phyloP scores from a whole-genome alignment of 495 filamentous ascomycete species.

The Niebla homalea region DNA sequence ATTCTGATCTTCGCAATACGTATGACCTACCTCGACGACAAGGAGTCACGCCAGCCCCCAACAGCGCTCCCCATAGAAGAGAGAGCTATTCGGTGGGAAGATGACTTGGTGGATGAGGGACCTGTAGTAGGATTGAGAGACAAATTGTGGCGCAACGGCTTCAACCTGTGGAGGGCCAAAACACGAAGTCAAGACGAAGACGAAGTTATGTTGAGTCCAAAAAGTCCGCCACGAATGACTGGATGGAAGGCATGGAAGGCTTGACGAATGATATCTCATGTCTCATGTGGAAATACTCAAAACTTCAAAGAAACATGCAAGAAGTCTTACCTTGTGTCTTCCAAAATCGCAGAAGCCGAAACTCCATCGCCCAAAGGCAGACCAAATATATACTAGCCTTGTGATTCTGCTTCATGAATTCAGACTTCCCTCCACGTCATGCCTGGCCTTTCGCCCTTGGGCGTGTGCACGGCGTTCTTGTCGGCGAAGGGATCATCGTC shows the following conservation, averaged over 20 bases:
- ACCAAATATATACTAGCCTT: neutral
- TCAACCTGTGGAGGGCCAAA: neutral
- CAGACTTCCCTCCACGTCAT: constrained; percentile 33
- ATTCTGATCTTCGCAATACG: neutral
- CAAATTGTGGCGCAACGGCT: neutral
- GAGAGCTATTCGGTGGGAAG: neutral
- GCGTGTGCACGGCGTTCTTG: constrained; percentile 54
- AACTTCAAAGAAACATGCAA: too few relatives aligned
- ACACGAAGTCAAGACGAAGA: neutral
- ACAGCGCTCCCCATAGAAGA: neutral
- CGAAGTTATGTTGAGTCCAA: neutral
- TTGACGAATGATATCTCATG: too few relatives aligned
- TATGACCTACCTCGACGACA: neutral
- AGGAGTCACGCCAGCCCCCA: neutral
- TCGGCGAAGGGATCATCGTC: constrained; percentile 72
- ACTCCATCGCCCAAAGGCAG: too few relatives aligned
- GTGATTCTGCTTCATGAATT: neutral
- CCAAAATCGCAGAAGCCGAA: too few relatives aligned
- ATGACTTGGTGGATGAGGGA: neutral
- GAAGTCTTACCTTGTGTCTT: too few relatives aligned
- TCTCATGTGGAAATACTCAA: too few relatives aligned
- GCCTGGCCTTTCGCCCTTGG: constrained; percentile 37
- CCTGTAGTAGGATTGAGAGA: too few relatives aligned
- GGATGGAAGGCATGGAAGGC: too few relatives aligned
- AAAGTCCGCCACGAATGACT: too few relatives aligned